phyloP scores from a whole-genome alignment of 805 yeast genomes.

The Millerago galiae region DNA sequence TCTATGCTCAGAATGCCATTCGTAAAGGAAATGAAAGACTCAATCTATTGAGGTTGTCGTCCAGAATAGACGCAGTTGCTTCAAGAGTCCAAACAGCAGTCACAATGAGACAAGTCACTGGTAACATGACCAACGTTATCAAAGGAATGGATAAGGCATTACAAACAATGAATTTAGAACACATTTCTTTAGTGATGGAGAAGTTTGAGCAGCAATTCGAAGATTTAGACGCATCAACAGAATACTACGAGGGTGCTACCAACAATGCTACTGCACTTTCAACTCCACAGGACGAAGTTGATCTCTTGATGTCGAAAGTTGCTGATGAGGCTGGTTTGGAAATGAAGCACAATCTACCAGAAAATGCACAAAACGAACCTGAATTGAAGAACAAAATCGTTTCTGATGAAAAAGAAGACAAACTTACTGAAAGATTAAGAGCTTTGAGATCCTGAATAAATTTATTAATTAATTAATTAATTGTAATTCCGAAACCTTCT shows the following conservation, averaged over 20 bases:
- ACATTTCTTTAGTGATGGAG: conserved; percentile 92
- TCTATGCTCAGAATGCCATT: conserved; percentile 94
- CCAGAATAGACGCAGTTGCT: conserved; percentile 93
- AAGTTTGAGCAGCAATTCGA: conserved; percentile 95
- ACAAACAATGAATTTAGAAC: conserved; percentile 91
- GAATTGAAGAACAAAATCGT: conserved; percentile 37
- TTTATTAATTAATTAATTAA: neutral
- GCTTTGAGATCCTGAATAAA: conserved; percentile 58
- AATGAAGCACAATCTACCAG: conserved; percentile 69
- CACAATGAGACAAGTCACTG: conserved; percentile 92
- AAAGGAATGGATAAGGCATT: conserved; percentile 95
- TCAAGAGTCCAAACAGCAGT: conserved; percentile 96
- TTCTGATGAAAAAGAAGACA: conserved; percentile 76
- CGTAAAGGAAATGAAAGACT: conserved; percentile 84
- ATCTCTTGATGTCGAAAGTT: conserved; percentile 79
- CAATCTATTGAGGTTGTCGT: conserved; percentile 73
- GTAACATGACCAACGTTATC: conserved; percentile 89
- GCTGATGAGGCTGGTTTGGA: conserved; percentile 98
- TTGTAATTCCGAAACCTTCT: neutral
- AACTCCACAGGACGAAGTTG: conserved; percentile 95
- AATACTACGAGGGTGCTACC: conserved; percentile 88
- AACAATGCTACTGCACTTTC: conserved; percentile 80
- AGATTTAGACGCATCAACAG: conserved; percentile 88
- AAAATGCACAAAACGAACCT: conserved; percentile 46
- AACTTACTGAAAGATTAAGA: conserved; percentile 77